Conservation (phyloP, 495 filamentous ascomycete species). For the Aspergillus affinis region DNA sequence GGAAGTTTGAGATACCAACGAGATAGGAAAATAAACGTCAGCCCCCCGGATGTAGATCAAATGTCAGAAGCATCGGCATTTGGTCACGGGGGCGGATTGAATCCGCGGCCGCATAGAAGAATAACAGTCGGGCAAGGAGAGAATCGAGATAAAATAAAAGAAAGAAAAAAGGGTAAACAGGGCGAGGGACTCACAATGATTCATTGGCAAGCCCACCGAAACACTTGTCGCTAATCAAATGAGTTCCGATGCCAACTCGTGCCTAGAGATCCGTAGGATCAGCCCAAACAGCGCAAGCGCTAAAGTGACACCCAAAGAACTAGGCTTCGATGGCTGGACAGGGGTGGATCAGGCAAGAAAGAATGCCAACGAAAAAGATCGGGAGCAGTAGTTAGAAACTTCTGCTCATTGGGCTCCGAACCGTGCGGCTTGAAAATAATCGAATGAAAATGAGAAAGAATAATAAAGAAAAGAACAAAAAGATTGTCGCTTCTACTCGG, state of each 20-base stretch:
- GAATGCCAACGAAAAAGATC: conserved; percentile 7
- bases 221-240: background rate
- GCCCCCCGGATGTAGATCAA: conserved; percentile 21
- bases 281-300: conserved; percentile 16
- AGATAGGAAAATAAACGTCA: conserved; percentile 16
- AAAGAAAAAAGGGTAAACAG: conserved; percentile 12
- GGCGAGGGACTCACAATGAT: conserved; percentile 27
- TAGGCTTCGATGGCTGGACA: conserved; percentile 18
- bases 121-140: background rate
- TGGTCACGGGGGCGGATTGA: conserved; percentile 13
- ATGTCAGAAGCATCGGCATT: conserved; percentile 18
- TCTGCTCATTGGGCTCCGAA: conserved; percentile 13
- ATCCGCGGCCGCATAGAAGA: background rate
- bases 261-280: conserved; percentile 14
- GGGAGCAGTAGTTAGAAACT: conserved; percentile 4
- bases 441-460: background rate
- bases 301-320: conserved; percentile 17
- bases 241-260: conserved; percentile 6
- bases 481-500: background rate
- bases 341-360: conserved; percentile 16
- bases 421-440: conserved; percentile 13
- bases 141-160: conserved; percentile 8
- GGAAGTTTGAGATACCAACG: conserved; percentile 13
- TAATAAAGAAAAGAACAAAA: background rate
- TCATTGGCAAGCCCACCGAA: conserved; percentile 22